phyloP scores from a whole-genome alignment of 352 stramenopile species.

The Pythium volutum region DNA sequence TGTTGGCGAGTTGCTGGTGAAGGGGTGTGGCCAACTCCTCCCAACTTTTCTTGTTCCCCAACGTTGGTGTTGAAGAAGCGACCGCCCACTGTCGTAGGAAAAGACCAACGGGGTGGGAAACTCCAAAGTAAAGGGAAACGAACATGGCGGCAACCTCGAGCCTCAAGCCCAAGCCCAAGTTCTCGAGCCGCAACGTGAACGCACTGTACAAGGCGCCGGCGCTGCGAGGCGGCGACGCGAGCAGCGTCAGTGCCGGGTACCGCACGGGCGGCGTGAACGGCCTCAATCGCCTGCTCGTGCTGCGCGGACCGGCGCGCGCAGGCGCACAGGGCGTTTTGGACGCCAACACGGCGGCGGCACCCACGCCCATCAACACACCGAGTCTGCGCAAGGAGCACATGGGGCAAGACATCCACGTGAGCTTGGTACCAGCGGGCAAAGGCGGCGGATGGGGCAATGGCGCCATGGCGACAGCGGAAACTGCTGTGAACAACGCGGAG shows the following conservation, averaged over 20 bases:
- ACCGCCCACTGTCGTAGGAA: not conserved
- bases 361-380: slow-evolving; percentile 75
- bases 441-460: slow-evolving; percentile 34
- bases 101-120: not conserved
- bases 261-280: not conserved
- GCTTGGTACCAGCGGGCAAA: slow-evolving; percentile 30
- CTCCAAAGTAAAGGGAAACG: slow-evolving; percentile 6
- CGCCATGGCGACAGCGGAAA: not conserved
- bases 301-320: slow-evolving; percentile 25
- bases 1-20: slow-evolving; percentile 2
- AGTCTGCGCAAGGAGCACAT: slow-evolving; percentile 66
- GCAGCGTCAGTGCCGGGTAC: not conserved
- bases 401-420: slow-evolving; percentile 38
- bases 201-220: slow-evolving; percentile 59
- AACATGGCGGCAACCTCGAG: slow-evolving; percentile 10
- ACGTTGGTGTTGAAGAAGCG: slow-evolving; percentile 6
- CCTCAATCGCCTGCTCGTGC: slow-evolving; percentile 49
- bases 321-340: slow-evolving; percentile 6
- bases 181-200: slow-evolving; percentile 74
- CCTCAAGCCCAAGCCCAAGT: slow-evolving; percentile 54
- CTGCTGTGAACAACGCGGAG: not conserved
- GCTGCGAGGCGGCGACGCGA: slow-evolving; percentile 29
- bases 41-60: not conserved
- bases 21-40: not conserved
- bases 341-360: slow-evolving; percentile 29